Percentiles rank a stretch among this genome's conserved stretches.
These are phyloP conservation scores for Sanguinoderma infundibulare DNA, from an alignment of 1,284 basidiomycete species.

Conservation along the genomic window DNA sequence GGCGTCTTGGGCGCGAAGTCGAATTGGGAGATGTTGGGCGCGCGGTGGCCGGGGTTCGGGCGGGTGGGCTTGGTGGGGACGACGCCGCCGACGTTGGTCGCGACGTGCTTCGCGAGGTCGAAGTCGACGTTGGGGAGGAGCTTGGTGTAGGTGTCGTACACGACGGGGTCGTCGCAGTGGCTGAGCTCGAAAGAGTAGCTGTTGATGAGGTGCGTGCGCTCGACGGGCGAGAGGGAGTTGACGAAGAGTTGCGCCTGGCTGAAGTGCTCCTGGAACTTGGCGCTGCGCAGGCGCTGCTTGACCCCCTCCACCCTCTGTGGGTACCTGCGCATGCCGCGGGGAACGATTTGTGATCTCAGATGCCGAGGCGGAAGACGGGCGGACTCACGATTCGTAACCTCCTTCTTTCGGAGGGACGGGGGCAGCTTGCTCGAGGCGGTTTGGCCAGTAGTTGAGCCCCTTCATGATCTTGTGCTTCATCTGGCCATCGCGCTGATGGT, in stretches of 20 bases:
- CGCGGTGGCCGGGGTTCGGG: constrained; percentile 64
- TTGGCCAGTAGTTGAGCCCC: constrained; percentile 76
- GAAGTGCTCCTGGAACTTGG: constrained; percentile 78
- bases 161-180: no score
- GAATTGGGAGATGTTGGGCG: no score
- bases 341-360: neutral
- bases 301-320: constrained; percentile 59
- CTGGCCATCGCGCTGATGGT: constrained; percentile 62
- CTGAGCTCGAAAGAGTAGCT: no score
- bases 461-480: constrained; percentile 62
- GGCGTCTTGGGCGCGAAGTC: no score
- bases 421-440: constrained; percentile 60
- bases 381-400: constrained; percentile 62
- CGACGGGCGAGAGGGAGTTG: constrained; percentile 72
- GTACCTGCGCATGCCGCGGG: constrained; percentile 39
- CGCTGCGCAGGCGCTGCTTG: no score
- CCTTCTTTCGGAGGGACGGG: constrained; percentile 56
- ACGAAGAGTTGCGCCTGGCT: constrained; percentile 78
- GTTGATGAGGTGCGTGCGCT: constrained; percentile 75
- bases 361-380: neutral
- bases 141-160: constrained; percentile 66
- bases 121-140: constrained; percentile 73
- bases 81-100: constrained; percentile 63
- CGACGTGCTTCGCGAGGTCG: constrained; percentile 69
- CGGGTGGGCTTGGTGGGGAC: constrained; percentile 53